These are phyloP conservation scores for Backusella luteola DNA, from an alignment of 192 early-diverging fungal genomes.

Conservation along the genomic window DNA sequence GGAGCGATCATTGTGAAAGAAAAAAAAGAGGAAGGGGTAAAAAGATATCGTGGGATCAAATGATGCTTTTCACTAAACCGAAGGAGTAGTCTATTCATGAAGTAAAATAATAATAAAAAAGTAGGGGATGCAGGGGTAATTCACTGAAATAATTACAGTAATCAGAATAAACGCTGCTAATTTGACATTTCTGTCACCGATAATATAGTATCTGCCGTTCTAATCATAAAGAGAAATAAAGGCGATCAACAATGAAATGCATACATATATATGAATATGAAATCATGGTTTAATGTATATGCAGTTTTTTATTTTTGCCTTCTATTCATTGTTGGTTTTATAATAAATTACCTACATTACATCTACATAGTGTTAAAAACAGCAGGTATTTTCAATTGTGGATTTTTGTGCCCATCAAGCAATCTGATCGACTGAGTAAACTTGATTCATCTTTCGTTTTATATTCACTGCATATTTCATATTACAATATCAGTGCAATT, in stretches of 20 bases:
- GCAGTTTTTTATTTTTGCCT: neutral
- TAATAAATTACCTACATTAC: neutral
- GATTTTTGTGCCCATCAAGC: neutral
- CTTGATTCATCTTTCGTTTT: neutral
- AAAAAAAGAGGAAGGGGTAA: neutral
- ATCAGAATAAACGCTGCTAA: neutral
- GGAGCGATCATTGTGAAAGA: conserved; percentile 6
- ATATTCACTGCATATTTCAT: neutral
- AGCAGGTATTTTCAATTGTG: neutral
- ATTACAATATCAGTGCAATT: neutral
- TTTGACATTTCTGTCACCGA: conserved; percentile 1
- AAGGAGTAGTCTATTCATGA: neutral
- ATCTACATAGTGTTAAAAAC: neutral
- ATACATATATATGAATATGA: neutral
- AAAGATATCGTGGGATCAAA: neutral
- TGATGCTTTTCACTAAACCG: neutral
- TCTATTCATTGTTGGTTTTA: neutral
- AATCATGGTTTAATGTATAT: neutral
- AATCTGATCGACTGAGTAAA: neutral
- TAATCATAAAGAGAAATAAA: neutral
- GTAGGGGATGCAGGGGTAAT: neutral
- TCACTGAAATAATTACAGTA: neutral
- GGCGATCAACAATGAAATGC: neutral
- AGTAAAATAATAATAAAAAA: neutral
- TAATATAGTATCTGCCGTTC: neutral